Evolutionary conservation across 495 filamentous ascomycete genomes (phyloP), one percentile per base, ranked within the genome.

Genomic region (Aspergillus diversus): DNA sequence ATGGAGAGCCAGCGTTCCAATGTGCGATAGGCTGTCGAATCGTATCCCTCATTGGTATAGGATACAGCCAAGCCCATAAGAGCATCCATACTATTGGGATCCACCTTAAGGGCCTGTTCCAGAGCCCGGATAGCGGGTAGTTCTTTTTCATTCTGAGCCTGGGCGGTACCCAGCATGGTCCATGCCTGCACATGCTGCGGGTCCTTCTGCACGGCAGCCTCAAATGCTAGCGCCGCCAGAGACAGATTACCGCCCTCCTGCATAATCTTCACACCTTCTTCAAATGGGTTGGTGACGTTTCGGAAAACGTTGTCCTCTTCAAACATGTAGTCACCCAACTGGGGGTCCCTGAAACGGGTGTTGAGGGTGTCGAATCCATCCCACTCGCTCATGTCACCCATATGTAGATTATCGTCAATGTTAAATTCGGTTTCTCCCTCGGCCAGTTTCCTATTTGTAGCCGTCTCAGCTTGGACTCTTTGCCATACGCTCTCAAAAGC

Each of bases 41-140:
- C 95, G 80, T 98, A 98, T 63, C 94, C 95, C 76, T 99, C 95
- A 78, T 99, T 99, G 37, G 96, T 98, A 76, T 98, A 99, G n/a
- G 90, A 93, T 47, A 99, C 95, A 46, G 94, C 92, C 17, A 99
- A 83, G 5, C 91, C 92, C 93, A 99, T 97, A 34, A 98, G 81
- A 3, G 95, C 94, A 46, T 90, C 83, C 7, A 97, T 83, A 69
- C 97, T 97, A 67, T 87, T 86, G 3, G 92, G 87, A 67, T 97
- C 92, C 8, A 94, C 78, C 74, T 92, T 94, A 54, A 97, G 79
- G 13, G 94, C 92, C 69, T 94, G 91, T 77, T 97, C 95, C 57
- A 97, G 80, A 5, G 96, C 95, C n/a, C 95, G 89, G 66, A 99
- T 97, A n/a, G 96, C 96, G 5, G 95, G 95, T 5, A 92, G 85